phyloP scores from a whole-genome alignment of 257 asterid genomes.

The Penstemon davidsonii region DNA sequence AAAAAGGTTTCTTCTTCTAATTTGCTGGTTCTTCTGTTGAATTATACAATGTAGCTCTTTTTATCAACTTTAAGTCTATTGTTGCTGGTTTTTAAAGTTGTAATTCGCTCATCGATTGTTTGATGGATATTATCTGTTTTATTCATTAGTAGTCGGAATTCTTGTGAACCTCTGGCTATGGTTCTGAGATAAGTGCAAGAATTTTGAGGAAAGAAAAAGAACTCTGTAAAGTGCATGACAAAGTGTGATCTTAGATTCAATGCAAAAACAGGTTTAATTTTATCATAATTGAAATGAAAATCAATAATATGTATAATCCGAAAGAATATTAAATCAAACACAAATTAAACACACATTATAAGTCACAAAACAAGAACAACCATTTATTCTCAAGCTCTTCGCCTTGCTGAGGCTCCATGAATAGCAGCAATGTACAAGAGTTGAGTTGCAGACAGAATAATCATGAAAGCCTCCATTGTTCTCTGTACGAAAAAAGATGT shows the following conservation, averaged over 20 bases:
- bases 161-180: no score
- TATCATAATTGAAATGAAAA: conserved; percentile 13
- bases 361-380: neutral
- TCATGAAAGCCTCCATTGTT: conserved; percentile 93
- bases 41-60: conserved; percentile 8
- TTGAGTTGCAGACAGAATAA: conserved; percentile 77
- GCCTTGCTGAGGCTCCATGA: conserved; percentile 57
- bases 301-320: neutral
- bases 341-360: neutral
- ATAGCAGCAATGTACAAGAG: conserved; percentile 68
- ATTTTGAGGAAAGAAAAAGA: no score
- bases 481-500: conserved; percentile 44
- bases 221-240: no score
- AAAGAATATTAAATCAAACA: conserved; percentile 18
- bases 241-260: no score
- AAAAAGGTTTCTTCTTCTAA: neutral
- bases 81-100: neutral
- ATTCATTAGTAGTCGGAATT: no score
- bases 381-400: conserved; percentile 31
- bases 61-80: conserved; percentile 14
- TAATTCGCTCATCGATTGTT: no score
- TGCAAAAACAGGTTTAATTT: neutral
- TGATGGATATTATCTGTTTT: no score
- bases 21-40: conserved; percentile 15
- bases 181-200: no score